Evolutionary conservation across 2,329 filamentous ascomycete species (phyloP).

Genomic region (Hymenoscyphus occultus): DNA sequence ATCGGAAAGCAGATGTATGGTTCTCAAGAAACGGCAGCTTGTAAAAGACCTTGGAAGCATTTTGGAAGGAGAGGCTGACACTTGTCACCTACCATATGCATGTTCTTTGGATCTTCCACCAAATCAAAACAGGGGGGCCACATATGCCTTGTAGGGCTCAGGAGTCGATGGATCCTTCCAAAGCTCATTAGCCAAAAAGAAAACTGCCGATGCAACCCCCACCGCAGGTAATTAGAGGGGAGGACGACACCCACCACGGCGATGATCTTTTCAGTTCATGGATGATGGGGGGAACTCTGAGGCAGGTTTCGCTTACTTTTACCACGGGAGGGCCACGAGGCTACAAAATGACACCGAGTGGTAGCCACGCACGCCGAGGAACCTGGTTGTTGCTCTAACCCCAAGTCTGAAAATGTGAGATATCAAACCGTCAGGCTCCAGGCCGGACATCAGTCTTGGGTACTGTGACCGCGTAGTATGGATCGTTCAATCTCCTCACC

Average conservation of each 20-base stretch:
- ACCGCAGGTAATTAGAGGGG: background rate
- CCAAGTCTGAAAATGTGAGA: background rate
- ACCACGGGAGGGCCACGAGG: constrained; percentile 7
- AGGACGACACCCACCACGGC: background rate
- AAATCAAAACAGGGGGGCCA: background rate
- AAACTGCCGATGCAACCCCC: constrained; percentile 9
- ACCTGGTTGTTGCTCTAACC: background rate
- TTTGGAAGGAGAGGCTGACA: constrained; percentile 1
- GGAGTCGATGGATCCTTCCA: constrained; percentile 2
- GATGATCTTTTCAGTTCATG: background rate
- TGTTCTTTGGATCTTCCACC: constrained; percentile 15
- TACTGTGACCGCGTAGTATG: background rate
- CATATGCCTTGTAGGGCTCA: constrained; percentile 11
- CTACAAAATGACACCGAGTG: constrained; percentile 1
- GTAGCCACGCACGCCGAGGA: constrained; percentile 4
- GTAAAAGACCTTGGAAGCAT: constrained; percentile 2
- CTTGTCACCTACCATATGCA: background rate
- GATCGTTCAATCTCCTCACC: constrained; percentile 14
- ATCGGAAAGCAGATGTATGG: background rate
- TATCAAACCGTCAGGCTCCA: background rate
- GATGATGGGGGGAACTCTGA: background rate
- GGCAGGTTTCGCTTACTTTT: background rate
- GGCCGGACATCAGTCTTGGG: background rate
- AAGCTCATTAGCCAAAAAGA: constrained; percentile 1
- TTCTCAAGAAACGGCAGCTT: background rate